These are phyloP conservation scores for Chiua sp. DNA, from an alignment of 1,284 basidiomycete genomes.

Conservation along the genomic window DNA sequence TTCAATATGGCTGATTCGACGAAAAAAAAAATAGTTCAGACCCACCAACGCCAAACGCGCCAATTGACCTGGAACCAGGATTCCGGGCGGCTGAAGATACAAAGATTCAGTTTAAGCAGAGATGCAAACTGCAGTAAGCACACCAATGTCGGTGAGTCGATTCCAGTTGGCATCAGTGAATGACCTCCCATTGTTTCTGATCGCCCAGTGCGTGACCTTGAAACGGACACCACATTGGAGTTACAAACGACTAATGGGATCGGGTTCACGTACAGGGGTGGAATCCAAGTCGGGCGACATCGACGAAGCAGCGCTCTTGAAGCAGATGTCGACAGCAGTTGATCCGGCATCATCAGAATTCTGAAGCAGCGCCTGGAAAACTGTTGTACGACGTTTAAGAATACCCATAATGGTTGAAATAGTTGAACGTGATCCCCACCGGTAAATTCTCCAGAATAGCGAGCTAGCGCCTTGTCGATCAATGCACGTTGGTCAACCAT, in stretches of 20 bases:
- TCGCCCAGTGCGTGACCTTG: conserved; percentile 54
- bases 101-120: conserved; percentile 60
- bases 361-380: conserved; percentile 89
- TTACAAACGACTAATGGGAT: not conserved
- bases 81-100: conserved; percentile 41
- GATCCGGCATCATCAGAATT: conserved; percentile 95
- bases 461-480: conserved; percentile 90
- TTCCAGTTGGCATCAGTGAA: conserved; percentile 88
- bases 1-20: not conserved
- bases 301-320: conserved; percentile 50
- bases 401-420: too few relatives aligned
- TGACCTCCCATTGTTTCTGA: conserved; percentile 85
- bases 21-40: not conserved
- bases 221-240: not conserved
- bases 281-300: conserved; percentile 1
- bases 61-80: conserved; percentile 83
- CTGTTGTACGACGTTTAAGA: conserved; percentile 40
- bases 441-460: conserved; percentile 87
- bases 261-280: not conserved
- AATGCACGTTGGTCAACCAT: conserved; percentile 39
- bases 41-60: conserved; percentile 81
- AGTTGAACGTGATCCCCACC: not conserved
- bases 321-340: conserved; percentile 78
- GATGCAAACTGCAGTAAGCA: not conserved
- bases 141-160: conserved; percentile 84